Evolutionary conservation across 345 rosid genomes (phyloP).

Genomic region (Brassica rapa): DNA sequence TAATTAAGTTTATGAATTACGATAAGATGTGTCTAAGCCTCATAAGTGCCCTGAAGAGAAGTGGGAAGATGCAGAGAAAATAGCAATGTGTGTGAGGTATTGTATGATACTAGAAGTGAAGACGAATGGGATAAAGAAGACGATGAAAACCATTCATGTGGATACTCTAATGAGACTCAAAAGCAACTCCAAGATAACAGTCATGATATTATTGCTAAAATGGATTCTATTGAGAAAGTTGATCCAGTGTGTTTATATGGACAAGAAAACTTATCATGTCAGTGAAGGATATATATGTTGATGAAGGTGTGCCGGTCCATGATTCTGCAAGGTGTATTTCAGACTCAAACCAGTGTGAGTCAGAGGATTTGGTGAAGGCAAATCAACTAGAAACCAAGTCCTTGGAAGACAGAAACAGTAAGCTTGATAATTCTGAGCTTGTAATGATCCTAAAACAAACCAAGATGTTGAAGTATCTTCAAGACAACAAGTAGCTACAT

Average conservation of each 20-base stretch:
- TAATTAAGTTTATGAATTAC: too few species aligned
- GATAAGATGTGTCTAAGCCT: too few species aligned
- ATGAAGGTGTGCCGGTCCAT: conserved; percentile 44
- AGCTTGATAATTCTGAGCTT: conserved; percentile 9
- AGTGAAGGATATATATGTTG: conserved; percentile 74
- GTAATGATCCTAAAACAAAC: background rate
- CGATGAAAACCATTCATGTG: conserved; percentile 11
- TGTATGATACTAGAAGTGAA: conserved; percentile 36
- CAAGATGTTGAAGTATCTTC: background rate
- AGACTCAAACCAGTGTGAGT: too few species aligned
- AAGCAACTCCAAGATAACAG: background rate
- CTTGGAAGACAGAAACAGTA: background rate
- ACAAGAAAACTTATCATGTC: conserved; percentile 54
- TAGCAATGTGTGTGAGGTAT: background rate
- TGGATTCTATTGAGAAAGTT: conserved; percentile 37
- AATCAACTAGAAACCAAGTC: too few species aligned
- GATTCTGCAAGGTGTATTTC: too few species aligned
- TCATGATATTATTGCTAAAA: conserved; percentile 15
- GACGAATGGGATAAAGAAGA: conserved; percentile 31
- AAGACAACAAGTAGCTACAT: background rate
- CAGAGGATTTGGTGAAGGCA: too few species aligned
- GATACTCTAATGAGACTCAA: background rate
- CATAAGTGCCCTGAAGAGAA: too few species aligned
- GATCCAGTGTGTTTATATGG: conserved; percentile 51
- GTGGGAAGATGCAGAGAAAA: too few species aligned